These are phyloP conservation scores for Quercus tomentella DNA, from an alignment of 331 rosid species.

Conservation along the genomic window DNA sequence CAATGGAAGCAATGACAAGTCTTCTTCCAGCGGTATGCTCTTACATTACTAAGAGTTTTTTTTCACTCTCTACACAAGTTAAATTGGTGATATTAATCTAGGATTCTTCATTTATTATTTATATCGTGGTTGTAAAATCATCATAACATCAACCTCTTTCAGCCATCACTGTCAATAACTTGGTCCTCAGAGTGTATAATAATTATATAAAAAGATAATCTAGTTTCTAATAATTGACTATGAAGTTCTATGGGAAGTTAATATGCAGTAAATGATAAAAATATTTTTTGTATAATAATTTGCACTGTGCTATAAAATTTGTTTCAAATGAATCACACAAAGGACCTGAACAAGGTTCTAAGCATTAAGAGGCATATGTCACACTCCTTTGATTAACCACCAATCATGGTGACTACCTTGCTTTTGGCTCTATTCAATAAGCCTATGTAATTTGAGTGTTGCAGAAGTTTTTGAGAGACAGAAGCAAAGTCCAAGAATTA, in stretches of 20 bases:
- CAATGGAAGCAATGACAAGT: conserved; percentile 75
- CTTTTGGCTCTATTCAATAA: neutral
- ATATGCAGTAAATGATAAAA: neutral
- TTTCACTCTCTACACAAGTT: neutral
- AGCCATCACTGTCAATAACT: neutral
- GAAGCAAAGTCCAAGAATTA: conserved; percentile 59
- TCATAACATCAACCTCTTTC: neutral
- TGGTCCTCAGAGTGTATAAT: neutral
- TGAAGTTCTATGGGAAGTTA: neutral
- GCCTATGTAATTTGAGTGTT: conserved; percentile 2
- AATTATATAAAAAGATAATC: neutral
- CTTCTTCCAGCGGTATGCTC: conserved; percentile 62
- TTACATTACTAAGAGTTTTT: neutral
- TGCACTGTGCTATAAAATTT: neutral
- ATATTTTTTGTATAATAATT: neutral
- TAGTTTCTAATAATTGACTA: neutral
- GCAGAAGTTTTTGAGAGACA: conserved; percentile 83
- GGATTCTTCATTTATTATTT: neutral
- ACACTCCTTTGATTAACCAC: neutral
- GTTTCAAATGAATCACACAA: neutral
- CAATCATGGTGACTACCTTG: neutral
- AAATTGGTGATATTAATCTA: neutral
- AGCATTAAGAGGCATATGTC: neutral
- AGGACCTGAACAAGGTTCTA: neutral
- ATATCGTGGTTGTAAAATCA: neutral